Percentiles rank a stretch among this genome's conserved stretches.
Conservation (phyloP, 495 filamentous ascomycete genomes). For the Tuber umbilicatum region DNA sequence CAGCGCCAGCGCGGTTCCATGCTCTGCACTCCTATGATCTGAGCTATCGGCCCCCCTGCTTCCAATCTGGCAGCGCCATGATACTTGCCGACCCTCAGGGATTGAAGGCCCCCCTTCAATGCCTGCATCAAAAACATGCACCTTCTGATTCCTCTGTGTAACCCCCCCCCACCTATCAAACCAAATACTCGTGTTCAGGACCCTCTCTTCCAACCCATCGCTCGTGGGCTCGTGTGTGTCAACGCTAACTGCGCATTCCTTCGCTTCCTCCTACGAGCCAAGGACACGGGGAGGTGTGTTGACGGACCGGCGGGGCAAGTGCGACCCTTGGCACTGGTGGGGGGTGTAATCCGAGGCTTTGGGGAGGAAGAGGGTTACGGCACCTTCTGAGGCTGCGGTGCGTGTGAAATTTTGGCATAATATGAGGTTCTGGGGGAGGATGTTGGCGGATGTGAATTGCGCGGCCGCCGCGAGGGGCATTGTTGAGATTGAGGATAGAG, state of each 20-base stretch:
- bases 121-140: constrained; percentile 71
- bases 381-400: constrained; percentile 14
- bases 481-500: background rate
- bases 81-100: constrained; percentile 54
- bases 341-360: constrained; percentile 89
- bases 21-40: constrained; percentile 39
- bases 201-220: constrained; percentile 24
- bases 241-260: constrained; percentile 62
- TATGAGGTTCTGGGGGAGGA: constrained; percentile 25
- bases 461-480: constrained; percentile 37
- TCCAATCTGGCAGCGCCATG: background rate
- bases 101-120: constrained; percentile 57
- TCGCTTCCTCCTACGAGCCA: constrained; percentile 63
- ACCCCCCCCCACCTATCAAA: constrained; percentile 61
- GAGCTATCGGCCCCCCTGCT: background rate
- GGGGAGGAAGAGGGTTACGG: constrained; percentile 73
- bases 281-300: constrained; percentile 57
- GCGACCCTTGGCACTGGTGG: constrained; percentile 54
- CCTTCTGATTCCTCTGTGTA: constrained; percentile 63
- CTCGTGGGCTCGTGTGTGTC: constrained; percentile 72
- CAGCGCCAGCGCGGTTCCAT: constrained; percentile 44
- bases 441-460: constrained; percentile 36
- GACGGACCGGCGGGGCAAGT: constrained; percentile 58
- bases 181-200: constrained; percentile 43
- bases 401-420: constrained; percentile 23